Percentiles rank a stretch among this genome's conserved stretches.
Evolutionary conservation across 768 basidiomycete genomes (phyloP).

Genomic region (Heimioporus sp.): DNA sequence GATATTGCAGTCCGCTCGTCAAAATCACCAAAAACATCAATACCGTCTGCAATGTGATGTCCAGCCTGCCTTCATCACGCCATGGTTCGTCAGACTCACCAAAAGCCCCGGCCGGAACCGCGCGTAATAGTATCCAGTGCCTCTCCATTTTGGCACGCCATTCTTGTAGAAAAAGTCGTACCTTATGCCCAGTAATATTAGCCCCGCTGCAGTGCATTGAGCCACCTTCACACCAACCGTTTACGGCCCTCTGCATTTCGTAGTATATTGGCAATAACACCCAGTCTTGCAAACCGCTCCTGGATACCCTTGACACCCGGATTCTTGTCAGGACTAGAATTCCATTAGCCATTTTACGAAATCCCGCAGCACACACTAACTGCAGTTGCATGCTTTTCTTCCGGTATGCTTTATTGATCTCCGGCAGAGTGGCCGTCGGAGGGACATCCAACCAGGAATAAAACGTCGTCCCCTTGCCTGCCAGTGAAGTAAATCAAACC

Average conservation of each 20-base stretch:
- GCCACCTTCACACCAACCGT: slow-evolving; percentile 47
- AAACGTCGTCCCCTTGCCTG: slow-evolving; percentile 89
- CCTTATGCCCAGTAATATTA: slow-evolving; percentile 35
- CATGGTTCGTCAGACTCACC: slow-evolving; percentile 38
- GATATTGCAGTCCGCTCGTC: slow-evolving; percentile 78
- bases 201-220: not conserved
- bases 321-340: slow-evolving; percentile 89
- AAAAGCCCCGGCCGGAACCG: slow-evolving; percentile 92
- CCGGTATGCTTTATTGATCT: slow-evolving; percentile 88
- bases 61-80: not conserved
- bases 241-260: slow-evolving; percentile 72
- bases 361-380: slow-evolving; percentile 43
- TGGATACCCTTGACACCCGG: slow-evolving; percentile 77
- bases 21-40: slow-evolving; percentile 72
- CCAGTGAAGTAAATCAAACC: not conserved
- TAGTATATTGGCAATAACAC: slow-evolving; percentile 81
- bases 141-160: slow-evolving; percentile 95
- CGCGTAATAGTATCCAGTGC: slow-evolving; percentile 95
- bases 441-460: slow-evolving; percentile 91
- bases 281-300: slow-evolving; percentile 89
- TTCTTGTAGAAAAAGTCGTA: slow-evolving; percentile 97
- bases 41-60: slow-evolving; percentile 54
- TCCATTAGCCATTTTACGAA: slow-evolving; percentile 3
- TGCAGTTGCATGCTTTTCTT: slow-evolving; percentile 89
- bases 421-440: slow-evolving; percentile 64